These are phyloP conservation scores for Pythium apleroticum DNA, from an alignment of 352 stramenopile species.

Conservation along the genomic window DNA sequence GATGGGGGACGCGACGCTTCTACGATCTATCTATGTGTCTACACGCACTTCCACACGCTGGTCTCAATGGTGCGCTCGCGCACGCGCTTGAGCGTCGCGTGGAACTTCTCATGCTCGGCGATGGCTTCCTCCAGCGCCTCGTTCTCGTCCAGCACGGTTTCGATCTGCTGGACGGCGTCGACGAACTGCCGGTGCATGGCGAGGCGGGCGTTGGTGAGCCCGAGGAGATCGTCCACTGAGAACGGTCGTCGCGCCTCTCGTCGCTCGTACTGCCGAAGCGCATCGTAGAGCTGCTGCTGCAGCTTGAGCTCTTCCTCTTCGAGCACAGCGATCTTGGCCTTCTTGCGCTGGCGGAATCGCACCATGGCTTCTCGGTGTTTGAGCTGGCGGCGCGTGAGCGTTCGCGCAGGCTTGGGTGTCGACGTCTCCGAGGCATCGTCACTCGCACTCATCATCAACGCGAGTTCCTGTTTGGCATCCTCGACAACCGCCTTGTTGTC, in stretches of 20 bases:
- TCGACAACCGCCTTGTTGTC: constrained; percentile 3
- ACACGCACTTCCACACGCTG: constrained; percentile 30
- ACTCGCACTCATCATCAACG: constrained; percentile 9
- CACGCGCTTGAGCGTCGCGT: constrained; percentile 25
- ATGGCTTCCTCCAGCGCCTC: constrained; percentile 27
- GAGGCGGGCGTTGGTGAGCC: constrained; percentile 9
- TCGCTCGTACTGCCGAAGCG: constrained; percentile 14
- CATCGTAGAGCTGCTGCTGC: constrained; percentile 18
- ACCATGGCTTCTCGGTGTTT: constrained; percentile 33
- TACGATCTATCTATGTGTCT: background rate
- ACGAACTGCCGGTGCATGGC: constrained; percentile 18
- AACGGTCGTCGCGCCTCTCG: background rate
- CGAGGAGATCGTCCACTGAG: constrained; percentile 20
- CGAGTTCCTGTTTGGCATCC: constrained; percentile 9
- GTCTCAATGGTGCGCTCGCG: constrained; percentile 18
- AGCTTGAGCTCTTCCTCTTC: constrained; percentile 28
- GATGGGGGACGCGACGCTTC: background rate
- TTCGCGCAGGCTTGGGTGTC: constrained; percentile 11
- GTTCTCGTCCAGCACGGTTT: constrained; percentile 27
- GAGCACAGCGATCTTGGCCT: constrained; percentile 28
- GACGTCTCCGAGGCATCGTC: constrained; percentile 8
- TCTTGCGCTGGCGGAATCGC: constrained; percentile 32
- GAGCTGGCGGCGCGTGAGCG: constrained; percentile 27
- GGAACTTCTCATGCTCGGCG: constrained; percentile 30
- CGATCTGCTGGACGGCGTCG: constrained; percentile 22